Evolutionary conservation across 805 yeast genomes (phyloP).

Genomic region (Wickerhamiella nectarea): DNA sequence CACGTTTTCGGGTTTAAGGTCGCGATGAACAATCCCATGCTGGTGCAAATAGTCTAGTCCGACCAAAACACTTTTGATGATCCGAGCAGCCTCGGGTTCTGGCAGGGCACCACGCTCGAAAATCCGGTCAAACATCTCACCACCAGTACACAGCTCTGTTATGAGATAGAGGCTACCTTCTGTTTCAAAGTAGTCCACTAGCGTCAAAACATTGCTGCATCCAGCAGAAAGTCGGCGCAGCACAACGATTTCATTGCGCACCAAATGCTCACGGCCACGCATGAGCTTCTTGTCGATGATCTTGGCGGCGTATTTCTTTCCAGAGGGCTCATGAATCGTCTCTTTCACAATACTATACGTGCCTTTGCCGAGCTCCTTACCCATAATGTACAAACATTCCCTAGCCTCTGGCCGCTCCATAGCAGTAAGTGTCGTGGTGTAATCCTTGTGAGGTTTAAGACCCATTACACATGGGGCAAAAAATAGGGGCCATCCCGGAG

Average conservation of each 20-base stretch:
- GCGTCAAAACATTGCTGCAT: slow-evolving; percentile 43
- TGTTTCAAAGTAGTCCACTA: slow-evolving; percentile 62
- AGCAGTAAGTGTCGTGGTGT: neutral
- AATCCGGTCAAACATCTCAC: slow-evolving; percentile 54
- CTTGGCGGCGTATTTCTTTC: slow-evolving; percentile 40
- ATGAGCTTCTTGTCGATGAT: slow-evolving; percentile 37
- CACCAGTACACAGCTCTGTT: slow-evolving; percentile 55
- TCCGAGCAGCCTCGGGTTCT: slow-evolving; percentile 37
- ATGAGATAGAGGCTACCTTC: slow-evolving; percentile 38
- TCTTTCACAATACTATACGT: slow-evolving; percentile 33
- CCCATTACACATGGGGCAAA: slow-evolving; percentile 8
- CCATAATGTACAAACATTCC: slow-evolving; percentile 19
- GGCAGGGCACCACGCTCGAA: slow-evolving; percentile 33
- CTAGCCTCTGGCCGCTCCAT: slow-evolving; percentile 7
- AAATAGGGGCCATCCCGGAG: slow-evolving; percentile 30
- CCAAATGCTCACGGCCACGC: slow-evolving; percentile 39
- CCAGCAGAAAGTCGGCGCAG: slow-evolving; percentile 38
- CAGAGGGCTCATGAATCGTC: slow-evolving; percentile 30
- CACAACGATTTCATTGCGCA: slow-evolving; percentile 49
- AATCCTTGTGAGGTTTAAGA: neutral
- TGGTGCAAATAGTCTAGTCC: slow-evolving; percentile 46
- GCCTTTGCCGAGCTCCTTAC: slow-evolving; percentile 31
- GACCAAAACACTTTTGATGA: slow-evolving; percentile 37
- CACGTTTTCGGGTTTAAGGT: slow-evolving; percentile 59
- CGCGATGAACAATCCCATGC: slow-evolving; percentile 54